These are phyloP conservation scores for Wallacemonas sp. DNA, from an alignment of 208 protist genomes.

Conservation along the genomic window DNA sequence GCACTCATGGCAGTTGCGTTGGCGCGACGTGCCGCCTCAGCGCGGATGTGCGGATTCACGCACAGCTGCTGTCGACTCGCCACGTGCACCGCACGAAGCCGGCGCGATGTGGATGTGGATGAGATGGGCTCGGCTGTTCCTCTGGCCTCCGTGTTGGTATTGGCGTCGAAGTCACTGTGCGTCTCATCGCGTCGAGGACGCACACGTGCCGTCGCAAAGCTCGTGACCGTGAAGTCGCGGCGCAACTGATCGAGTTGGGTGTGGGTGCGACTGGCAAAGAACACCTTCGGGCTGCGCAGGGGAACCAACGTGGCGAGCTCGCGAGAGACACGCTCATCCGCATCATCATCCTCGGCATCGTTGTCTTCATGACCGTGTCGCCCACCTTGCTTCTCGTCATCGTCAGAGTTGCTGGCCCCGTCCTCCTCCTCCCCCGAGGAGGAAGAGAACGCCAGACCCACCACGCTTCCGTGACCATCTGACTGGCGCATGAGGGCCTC, in stretches of 20 bases:
- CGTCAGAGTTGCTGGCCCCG: background rate
- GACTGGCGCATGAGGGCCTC: background rate
- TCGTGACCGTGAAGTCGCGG: conserved; percentile 86
- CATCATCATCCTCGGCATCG: conserved; percentile 16
- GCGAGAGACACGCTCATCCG: conserved; percentile 20
- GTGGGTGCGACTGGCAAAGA: conserved; percentile 95
- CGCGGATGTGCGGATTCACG: conserved; percentile 67
- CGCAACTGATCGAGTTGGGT: conserved; percentile 95
- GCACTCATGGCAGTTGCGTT: no score
- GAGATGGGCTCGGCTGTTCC: no score
- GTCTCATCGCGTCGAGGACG: no score
- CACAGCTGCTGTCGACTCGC: conserved; percentile 92
- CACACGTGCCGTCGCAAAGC: conserved; percentile 59
- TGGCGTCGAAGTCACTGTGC: no score
- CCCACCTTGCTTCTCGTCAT: background rate
- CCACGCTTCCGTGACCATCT: background rate
- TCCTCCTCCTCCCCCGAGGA: background rate
- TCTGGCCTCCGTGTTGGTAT: no score
- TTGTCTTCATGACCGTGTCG: background rate
- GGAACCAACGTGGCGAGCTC: conserved; percentile 29
- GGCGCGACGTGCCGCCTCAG: conserved; percentile 22
- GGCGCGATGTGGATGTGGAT: no score
- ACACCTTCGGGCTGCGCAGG: conserved; percentile 84
- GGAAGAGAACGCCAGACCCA: conserved; percentile 1
- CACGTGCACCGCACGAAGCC: conserved; percentile 78